Evolutionary conservation across 495 filamentous ascomycete genomes (phyloP), one percentile per base, ranked within the genome.

Genomic region (Xylaria acuta): DNA sequence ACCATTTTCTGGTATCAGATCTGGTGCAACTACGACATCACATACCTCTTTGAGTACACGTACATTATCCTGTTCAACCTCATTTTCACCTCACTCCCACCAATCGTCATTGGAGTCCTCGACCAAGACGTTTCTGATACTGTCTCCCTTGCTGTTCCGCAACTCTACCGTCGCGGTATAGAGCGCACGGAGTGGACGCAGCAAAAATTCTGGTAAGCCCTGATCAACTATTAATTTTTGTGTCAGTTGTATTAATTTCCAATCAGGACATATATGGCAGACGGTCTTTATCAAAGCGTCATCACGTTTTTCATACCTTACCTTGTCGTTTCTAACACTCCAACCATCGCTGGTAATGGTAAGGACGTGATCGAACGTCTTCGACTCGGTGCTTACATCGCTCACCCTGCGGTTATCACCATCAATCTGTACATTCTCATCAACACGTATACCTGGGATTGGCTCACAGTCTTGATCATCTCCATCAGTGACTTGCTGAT

Each of bases 361-460:
- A 84, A 90, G 18, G 88, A 90, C 65, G 82, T 98, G 45, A 85
- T 86, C 67, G 95, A 97, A 77, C 88, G 91, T 66, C 88, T 89
- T 62, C 90, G 94, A 64, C 90, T 99, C 76, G 97, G 97, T 69
- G 85, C 92, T 64, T 93, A 94, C 75, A 88, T 98, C 67, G 94
- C 89, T 4, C 88, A 90, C 64, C 92, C 91, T 64, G 89, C 93
- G 18, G 90, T 97, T 56, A 84, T 97, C 75, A 91, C 90, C 54
- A 96, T 97, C 82, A 99, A 99, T 78, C 79, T 90, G 67, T 99
- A 98, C 84, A 92, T 99, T 75, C 84, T 98, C 73, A 88, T 99
- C 83, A 99, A 99, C 80, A 95, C 92, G 6, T 98, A 96, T 80
- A 87, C 94, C 70, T 98, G 97, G 97, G 97, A 99, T 80, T 98